Evolutionary conservation across 441 rosid species (phyloP), one percentile per base, ranked within the genome.

Genomic region (Geranium incanum): DNA sequence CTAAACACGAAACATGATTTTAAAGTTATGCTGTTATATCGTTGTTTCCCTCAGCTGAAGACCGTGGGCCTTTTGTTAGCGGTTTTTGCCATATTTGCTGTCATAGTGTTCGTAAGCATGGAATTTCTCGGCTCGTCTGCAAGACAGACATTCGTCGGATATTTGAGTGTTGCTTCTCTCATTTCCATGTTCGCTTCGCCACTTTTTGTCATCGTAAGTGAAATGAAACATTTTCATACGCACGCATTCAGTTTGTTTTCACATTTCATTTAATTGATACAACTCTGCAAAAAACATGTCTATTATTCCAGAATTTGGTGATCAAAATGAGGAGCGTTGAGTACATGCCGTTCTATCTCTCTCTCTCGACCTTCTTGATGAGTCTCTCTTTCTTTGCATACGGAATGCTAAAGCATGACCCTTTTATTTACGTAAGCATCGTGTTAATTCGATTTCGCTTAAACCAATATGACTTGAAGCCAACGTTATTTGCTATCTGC

Each of bases 321-420:
- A 88, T 91, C 39, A 83, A 67, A 73, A 91, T 92, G 21, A 83
- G 77, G 82, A 91, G 97, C 28, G 89, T 91, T 60, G 95, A 91
- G 77, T 91, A 82, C 75, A 91, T 91, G 97, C 97, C 97, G 12
- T 91, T 91, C 75, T 87, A 78, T 81, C 89, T 91, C 67, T 91
- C 97, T 5, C 85, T 91, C 64, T 88, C 95, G 9, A 85, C 91
- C 8, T 91, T 91, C 83, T 82, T 91, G 82, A 84, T 91, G 95
- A 91, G 97, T 68, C 71, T 77, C 3, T 86, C 89, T 3, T 91
- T 91, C 84, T 68, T 87, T 8, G 71, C 86, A 1, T 91, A 86
- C 38, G 97, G 97, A 41, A 43, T 84, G 75, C 79, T 89, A 62
- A 89, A 89, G 66, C 6, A 36, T 0, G 97, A 91, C 63, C 79